phyloP scores from a whole-genome alignment of 1,284 basidiomycete species.

The Spongispora temasekensis region DNA sequence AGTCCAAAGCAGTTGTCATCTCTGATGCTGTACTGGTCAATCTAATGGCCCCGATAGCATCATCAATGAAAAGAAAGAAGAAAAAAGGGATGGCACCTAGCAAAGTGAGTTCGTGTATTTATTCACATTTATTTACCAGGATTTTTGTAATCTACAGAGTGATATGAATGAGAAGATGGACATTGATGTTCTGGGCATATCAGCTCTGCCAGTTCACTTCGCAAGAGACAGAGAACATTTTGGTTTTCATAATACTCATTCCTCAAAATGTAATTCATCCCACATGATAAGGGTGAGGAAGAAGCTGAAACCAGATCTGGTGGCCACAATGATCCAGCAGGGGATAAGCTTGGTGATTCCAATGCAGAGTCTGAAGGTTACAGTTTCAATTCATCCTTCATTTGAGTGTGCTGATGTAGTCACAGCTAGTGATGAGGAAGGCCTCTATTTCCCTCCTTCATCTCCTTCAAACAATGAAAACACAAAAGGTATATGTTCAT shows the following conservation, averaged over 20 bases:
- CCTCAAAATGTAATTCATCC: neutral
- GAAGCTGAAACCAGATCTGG: neutral
- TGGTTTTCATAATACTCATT: neutral
- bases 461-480: neutral
- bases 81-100: neutral
- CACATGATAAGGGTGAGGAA: neutral
- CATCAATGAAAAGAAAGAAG: neutral
- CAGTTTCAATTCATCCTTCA: neutral
- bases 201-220: neutral
- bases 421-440: neutral
- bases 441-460: neutral
- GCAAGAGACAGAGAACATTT: neutral
- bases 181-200: neutral
- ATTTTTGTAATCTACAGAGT: neutral
- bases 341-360: neutral
- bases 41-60: neutral
- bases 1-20: neutral
- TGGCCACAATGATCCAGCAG: neutral
- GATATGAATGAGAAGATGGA: neutral
- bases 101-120: neutral
- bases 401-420: neutral
- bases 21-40: neutral
- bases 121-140: neutral
- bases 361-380: neutral
- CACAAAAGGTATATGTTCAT: neutral